Percentiles rank a stretch among this genome's conserved stretches.
Evolutionary conservation across 2,329 filamentous ascomycete genomes (phyloP).

Genomic region (Magnaporthales sp.): DNA sequence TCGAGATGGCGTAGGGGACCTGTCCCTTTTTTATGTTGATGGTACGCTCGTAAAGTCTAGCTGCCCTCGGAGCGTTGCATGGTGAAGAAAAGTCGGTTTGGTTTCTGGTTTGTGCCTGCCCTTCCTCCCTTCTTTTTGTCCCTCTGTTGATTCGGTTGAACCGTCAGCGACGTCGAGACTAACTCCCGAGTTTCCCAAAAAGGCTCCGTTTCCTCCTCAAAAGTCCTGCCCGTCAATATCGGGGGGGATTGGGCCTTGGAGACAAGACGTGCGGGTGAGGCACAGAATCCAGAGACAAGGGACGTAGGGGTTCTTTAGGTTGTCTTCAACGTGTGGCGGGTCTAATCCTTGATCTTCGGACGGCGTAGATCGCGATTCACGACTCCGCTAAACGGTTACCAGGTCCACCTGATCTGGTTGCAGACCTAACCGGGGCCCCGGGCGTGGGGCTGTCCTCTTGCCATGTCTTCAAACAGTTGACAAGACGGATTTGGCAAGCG

Average conservation of each 20-base stretch:
- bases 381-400: neutral
- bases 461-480: neutral
- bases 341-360: neutral
- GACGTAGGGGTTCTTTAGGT: neutral
- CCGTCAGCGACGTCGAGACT: too few species aligned
- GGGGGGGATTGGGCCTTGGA: neutral
- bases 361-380: neutral
- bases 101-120: neutral
- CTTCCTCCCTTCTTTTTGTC: neutral
- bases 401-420: neutral
- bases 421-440: neutral
- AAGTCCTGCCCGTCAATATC: neutral
- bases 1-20: neutral
- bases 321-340: neutral
- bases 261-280: neutral
- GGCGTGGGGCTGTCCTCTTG: neutral
- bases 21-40: neutral
- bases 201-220: neutral
- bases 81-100: neutral
- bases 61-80: neutral
- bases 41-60: neutral
- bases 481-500: neutral
- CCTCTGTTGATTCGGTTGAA: too few species aligned
- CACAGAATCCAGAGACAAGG: neutral
- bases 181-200: too few species aligned